A percentile compares a stretch with the other conserved stretches of the same genome.
These are phyloP conservation scores for Antitrichia curtipendula DNA, from an alignment of 225 moss, liverwort and hornwort species.

Conservation along the genomic window DNA sequence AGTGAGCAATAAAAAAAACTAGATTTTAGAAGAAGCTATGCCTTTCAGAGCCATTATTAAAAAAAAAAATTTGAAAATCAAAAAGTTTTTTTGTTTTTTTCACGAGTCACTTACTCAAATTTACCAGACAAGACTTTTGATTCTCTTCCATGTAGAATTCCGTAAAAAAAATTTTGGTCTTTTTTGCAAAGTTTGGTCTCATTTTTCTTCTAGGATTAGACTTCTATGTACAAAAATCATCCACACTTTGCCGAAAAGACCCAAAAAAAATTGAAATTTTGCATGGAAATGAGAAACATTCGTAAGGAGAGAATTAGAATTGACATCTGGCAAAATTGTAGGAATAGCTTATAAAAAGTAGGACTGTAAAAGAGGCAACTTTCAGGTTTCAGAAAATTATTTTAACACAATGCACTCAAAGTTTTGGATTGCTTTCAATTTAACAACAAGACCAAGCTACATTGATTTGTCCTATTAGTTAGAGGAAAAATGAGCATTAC, in stretches of 20 bases:
- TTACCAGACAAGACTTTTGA: rapidly evolving
- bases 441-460: background rate
- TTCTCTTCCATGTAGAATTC: background rate
- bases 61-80: rapidly evolving
- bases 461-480: background rate
- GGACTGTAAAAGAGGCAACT: background rate
- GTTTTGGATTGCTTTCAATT: background rate
- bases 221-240: background rate
- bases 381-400: background rate
- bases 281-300: background rate
- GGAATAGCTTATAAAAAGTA: background rate
- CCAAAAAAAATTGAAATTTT: too few relatives aligned
- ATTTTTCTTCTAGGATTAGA: background rate
- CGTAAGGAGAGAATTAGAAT: background rate
- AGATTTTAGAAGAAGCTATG: background rate
- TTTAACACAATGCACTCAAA: background rate
- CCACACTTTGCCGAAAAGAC: background rate
- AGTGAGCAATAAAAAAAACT: background rate
- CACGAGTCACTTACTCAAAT: rapidly evolving
- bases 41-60: background rate
- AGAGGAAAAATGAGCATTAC: rapidly evolving
- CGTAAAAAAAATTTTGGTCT: background rate
- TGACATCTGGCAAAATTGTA: rapidly evolving
- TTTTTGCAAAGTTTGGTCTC: background rate
- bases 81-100: background rate